Base-by-base conservation (phyloP, 2,329 filamentous ascomycete species). In the Phaeosphaeriaceae sp. region DNA sequence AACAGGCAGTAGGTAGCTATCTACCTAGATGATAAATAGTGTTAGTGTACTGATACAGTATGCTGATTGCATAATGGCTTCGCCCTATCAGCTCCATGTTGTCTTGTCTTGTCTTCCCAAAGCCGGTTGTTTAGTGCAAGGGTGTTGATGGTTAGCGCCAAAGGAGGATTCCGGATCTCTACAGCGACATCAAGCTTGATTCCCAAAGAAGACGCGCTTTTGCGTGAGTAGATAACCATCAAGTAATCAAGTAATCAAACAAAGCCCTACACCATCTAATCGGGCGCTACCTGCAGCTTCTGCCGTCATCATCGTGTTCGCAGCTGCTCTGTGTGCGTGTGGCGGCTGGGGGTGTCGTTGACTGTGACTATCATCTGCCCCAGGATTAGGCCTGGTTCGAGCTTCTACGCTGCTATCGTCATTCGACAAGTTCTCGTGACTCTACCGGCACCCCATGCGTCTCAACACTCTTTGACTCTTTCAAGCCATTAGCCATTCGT, bases 351-450 rank as follows among this genome's bases (percentile, higher is more conserved):
- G 47, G 43, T 56, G 44, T n/a, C 45, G 56, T 60, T 15, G 32
- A 28, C 37, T 40, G 21, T 23, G 38, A 21, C 17, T 28, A 30
- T 29, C 12, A 26, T 26, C 23, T 26, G 23, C 23, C 23, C 23
- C 3, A 26, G 23, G 23, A 26, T 26, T 26, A 26, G 23, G 23
- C 23, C 23, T 26, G 23, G 23, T 26, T 26, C 23, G 11, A 26
- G 23, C 23, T 26, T 17, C 12, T 60, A 57, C 58, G 54, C 48
- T 61, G 60, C 60, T 66, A 66, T 66, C 63, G 67, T 71, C 67
- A 69, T 66, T 58, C 52, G 63, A 51, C 46, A 63, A 60, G 67
- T 67, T 68, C 68, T 67, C 66, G 67, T 66, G 63, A 64, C 67
- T 60, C 54, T 36, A 47, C 49, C n/a, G 11, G 34, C 20, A 37